A percentile compares a stretch with the other conserved stretches of the same genome.
phyloP scores from a whole-genome alignment of 495 filamentous ascomycete species.

The Sporormia fimetaria region DNA sequence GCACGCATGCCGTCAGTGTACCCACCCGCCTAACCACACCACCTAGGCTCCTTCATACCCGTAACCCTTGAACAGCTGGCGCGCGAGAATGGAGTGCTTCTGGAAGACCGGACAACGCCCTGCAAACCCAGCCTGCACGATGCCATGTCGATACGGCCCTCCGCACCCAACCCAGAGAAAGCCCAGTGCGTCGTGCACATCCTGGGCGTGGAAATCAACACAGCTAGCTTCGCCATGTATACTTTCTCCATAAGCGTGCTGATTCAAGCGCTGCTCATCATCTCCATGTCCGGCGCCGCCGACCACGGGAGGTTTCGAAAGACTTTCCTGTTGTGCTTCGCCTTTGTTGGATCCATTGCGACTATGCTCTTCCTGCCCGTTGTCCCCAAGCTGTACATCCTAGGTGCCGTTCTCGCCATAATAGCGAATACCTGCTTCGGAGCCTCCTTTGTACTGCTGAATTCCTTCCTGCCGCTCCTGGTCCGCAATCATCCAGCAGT shows the following conservation, averaged over 20 bases:
- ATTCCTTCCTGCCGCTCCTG: conserved; percentile 38
- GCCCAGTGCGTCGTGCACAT: conserved; percentile 76
- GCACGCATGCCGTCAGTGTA: not conserved
- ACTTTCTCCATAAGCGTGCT: conserved; percentile 89
- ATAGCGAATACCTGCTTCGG: conserved; percentile 70
- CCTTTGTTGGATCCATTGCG: conserved; percentile 62
- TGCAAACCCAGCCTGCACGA: conserved; percentile 47
- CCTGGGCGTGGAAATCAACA: conserved; percentile 79
- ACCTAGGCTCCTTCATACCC: conserved; percentile 81
- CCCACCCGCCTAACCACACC: not conserved
- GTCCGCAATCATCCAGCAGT: conserved; percentile 35
- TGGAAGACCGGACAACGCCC: conserved; percentile 60
- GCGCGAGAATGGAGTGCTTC: conserved; percentile 74
- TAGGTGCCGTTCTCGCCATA: conserved; percentile 74
- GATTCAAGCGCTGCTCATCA: conserved; percentile 76
- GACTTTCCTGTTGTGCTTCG: conserved; percentile 70
- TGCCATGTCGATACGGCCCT: conserved; percentile 1
- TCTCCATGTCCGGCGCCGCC: conserved; percentile 90
- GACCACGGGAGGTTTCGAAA: conserved; percentile 94
- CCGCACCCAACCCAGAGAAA: conserved; percentile 22
- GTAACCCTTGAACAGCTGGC: conserved; percentile 90
- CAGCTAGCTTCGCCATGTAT: conserved; percentile 96
- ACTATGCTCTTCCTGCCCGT: conserved; percentile 87
- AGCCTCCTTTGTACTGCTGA: conserved; percentile 36
- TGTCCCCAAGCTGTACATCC: conserved; percentile 56